A percentile compares a stretch with the other conserved stretches of the same genome.
Conservation (phyloP, 257 asterid genomes). For the Jacaranda copaia region DNA sequence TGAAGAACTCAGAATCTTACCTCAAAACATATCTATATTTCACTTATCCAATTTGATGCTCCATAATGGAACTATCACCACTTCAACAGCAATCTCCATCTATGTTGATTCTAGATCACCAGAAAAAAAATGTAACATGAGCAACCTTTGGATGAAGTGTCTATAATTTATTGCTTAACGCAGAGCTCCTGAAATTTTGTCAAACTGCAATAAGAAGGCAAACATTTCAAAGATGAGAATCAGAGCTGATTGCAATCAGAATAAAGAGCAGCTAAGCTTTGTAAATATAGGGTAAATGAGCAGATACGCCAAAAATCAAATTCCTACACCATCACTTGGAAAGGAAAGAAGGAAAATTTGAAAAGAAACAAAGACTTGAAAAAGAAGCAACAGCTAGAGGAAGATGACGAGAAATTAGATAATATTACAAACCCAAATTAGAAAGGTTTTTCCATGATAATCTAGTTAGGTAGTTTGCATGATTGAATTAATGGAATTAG, state of each 20-base stretch:
- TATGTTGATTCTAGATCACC: background rate
- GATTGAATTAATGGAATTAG: background rate
- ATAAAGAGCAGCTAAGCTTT: background rate
- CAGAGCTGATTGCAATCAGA: constrained; percentile 5
- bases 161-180: constrained; percentile 29
- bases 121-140: background rate
- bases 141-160: constrained; percentile 20
- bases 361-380: background rate
- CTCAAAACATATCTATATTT: background rate
- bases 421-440: background rate
- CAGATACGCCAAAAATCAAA: background rate
- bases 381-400: background rate
- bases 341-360: background rate
- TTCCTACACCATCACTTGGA: background rate
- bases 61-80: background rate
- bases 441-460: background rate
- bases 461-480: background rate
- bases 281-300: background rate
- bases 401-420: background rate
- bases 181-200: constrained; percentile 74
- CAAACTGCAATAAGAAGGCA: constrained; percentile 59
- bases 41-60: background rate
- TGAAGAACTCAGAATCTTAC: background rate
- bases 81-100: background rate
- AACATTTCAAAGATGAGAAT: constrained; percentile 15